Base-by-base conservation (phyloP, 1,284 basidiomycete species). In the Thecaphora thlaspeos region DNA sequence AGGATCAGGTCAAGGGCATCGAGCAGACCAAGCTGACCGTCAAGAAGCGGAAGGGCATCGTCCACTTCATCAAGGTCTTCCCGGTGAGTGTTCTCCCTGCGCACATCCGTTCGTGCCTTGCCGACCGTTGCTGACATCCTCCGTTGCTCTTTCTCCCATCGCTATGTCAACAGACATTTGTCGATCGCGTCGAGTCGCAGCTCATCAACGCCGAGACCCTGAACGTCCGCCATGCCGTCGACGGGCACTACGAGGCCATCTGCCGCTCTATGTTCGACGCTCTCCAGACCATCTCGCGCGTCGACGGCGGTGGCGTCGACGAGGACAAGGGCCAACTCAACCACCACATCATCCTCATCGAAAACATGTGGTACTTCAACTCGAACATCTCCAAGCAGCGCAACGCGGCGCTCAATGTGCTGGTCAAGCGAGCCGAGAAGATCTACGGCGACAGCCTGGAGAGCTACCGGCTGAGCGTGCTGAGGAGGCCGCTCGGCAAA, bases 341-440 rank as follows among this genome's bases (percentile, higher is more conserved):
- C 77, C 95, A 93, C 71, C 90, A 95, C 74, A 90, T 97, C 65
- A 88, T 96, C 70, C 83, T 98, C 63, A 90, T 97, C 56, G 94
- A 96, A 79, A 98, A 98, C 75, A 93, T 94, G 90, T 88, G 92
- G 68, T 87, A 90, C 75, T 93, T 96, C 73, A 84, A 91, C 37
- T 84, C 87, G 0, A 91, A 94, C 73, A 85, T 88, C 24, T 83
- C 85, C 0, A 84, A 84, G 61, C 57, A 61, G 44, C 55, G 56
- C 9, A 46, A 40, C 24, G 45, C 68, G 1, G 68, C 78, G 0
- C 84, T 93, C 4, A 80, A 81, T 9, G 80, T 81, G 0, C 92
- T 90, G 71, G 80, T 87, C 40, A 84, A 84, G 63, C 84, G 85
- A 48, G 93, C 91, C 0, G 86, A 90, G 76, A 81, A 80, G 0